Conservation (phyloP, 179 eudicot genomes). For the Silene vulgaris region DNA sequence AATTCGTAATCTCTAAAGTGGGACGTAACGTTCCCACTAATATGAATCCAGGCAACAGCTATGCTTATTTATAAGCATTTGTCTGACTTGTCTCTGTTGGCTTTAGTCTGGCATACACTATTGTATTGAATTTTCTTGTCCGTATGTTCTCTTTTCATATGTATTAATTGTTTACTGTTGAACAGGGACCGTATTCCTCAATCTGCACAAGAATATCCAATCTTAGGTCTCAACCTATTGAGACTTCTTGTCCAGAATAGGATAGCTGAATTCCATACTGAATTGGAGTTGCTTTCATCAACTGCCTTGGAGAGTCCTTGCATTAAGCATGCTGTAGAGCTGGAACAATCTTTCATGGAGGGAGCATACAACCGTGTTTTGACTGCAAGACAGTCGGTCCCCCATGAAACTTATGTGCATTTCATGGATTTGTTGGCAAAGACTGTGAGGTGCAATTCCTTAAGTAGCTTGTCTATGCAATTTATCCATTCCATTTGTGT, state of each 20-base stretch:
- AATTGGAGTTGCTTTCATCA: constrained; percentile 78
- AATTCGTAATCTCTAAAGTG: not conserved
- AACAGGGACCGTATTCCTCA: constrained; percentile 67
- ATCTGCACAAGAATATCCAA: constrained; percentile 78
- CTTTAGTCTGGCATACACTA: not conserved
- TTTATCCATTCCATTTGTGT: not conserved
- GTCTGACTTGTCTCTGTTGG: not conserved
- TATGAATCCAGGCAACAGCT: constrained; percentile 6
- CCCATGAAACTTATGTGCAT: constrained; percentile 85
- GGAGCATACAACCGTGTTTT: constrained; percentile 96
- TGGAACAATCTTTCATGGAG: constrained; percentile 98
- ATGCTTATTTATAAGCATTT: not conserved
- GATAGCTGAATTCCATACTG: constrained; percentile 95
- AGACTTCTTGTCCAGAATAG: constrained; percentile 95
- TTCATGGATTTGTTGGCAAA: constrained; percentile 94
- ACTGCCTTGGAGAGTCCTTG: constrained; percentile 76
- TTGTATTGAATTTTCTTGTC: not conserved
- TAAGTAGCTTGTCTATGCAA: not conserved
- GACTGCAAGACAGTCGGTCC: constrained; percentile 88
- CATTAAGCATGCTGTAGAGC: constrained; percentile 89
- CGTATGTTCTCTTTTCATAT: not conserved
- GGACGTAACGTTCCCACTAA: not conserved
- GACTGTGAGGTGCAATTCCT: constrained; percentile 69
- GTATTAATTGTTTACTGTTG: constrained; percentile 24
- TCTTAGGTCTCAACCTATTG: constrained; percentile 88